Base-by-base conservation (phyloP, 768 basidiomycete species). In the Macrolepiota fuliginosa region DNA sequence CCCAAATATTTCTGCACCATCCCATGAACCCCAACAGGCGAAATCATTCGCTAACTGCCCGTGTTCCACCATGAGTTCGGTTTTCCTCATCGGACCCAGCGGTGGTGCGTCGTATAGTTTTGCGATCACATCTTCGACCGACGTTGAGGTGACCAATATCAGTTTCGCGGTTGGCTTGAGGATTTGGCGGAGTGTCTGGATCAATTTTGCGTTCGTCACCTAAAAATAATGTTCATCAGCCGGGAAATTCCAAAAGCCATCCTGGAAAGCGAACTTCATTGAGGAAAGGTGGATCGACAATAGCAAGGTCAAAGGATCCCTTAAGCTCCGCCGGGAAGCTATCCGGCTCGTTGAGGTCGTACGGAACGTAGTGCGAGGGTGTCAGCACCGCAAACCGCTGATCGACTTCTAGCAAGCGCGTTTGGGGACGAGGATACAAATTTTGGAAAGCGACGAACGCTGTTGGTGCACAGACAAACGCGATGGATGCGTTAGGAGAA, bases 371-470 rank as follows among this genome's bases (percentile, higher is more conserved):
- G 42, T 79, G 71, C 36, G 62, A 69, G 0, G 77, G 75, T 1
- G 78, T 70, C 17, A 81, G 71, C 4, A 79, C 72, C 22, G 68
- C 69, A 62, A 81, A 81, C 1, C 80, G 74, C 32, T 76, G 72
- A 54, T 82, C 80, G 51, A 73, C 71, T 65, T 81, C 80, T 15
- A 82, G 71, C 24, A 82, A 69, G 7, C 65, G 63, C 13, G 79
- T 75, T 15, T 69, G 70, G 3, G 68, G 58, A 7, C 75, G 71
- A 7, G 67, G 73, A 29, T 74, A 71, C 17, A 65, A 70, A 62
- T 80, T 76, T 55, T 81, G 78, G 66, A 79, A 81, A 1, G 78
- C 79, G n/a, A 82, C 79, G 45, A 77, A 82, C 2, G 70, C 77
- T 2, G 80, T 82, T 22, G 80, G 80, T 63, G 78, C 78, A 68